These are phyloP conservation scores for Metrosideros polymorpha DNA, from an alignment of 441 rosid species.

Conservation along the genomic window DNA sequence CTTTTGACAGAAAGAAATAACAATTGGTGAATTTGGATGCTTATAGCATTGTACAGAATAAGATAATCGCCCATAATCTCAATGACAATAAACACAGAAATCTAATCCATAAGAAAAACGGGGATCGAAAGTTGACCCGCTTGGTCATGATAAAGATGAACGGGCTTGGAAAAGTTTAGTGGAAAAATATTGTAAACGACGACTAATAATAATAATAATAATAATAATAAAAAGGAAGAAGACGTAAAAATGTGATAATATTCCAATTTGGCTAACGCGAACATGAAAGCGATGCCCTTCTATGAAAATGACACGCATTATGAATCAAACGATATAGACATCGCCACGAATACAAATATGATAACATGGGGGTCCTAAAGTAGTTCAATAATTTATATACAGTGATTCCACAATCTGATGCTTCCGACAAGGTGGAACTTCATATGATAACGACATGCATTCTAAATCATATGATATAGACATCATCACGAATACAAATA, in stretches of 20 bases:
- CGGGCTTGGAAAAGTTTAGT: neutral
- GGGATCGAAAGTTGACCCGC: neutral
- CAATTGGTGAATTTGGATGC: neutral
- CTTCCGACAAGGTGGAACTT: neutral
- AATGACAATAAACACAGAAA: neutral
- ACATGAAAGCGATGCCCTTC: neutral
- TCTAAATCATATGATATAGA: neutral
- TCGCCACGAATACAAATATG: neutral
- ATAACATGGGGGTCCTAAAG: too few species aligned
- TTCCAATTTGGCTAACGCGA: neutral
- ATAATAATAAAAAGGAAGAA: too few species aligned
- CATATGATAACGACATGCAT: neutral
- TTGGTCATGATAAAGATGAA: neutral
- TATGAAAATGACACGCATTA: neutral
- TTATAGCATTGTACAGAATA: too few species aligned
- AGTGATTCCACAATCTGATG: too few species aligned
- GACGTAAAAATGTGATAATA: neutral
- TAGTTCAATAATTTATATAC: too few species aligned
- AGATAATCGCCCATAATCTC: rapidly evolving
- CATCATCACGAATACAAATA: neutral
- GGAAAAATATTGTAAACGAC: neutral
- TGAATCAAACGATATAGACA: neutral
- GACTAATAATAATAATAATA: neutral
- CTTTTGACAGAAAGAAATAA: neutral
- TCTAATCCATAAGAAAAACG: neutral